Percentiles rank a stretch among this genome's conserved stretches.
Conservation (phyloP, 306 rosid species). For the Fagus sylvatica region DNA sequence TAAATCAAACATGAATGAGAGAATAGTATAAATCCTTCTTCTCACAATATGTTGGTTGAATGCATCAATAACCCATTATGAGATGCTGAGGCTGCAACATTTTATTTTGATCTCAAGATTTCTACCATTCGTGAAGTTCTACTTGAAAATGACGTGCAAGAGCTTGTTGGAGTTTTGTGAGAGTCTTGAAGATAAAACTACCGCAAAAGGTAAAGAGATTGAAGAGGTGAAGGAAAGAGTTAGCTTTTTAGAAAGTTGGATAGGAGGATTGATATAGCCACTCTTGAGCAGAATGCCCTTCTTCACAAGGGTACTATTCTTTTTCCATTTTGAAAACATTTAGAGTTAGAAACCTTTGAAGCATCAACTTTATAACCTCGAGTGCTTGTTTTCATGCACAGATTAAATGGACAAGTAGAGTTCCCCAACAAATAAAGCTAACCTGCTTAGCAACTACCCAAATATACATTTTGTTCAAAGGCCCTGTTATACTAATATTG, state of each 20-base stretch:
- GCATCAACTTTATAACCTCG: no score
- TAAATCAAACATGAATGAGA: no score
- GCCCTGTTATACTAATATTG: no score
- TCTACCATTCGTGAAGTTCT: constrained; percentile 80
- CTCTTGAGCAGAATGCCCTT: constrained; percentile 63
- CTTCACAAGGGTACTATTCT: constrained; percentile 55
- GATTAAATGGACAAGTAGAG: no score
- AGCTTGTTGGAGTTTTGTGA: constrained; percentile 64
- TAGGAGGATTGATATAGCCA: constrained; percentile 66
- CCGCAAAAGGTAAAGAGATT: constrained; percentile 55
- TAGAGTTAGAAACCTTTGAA: no score
- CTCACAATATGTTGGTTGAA: no score
- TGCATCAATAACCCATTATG: constrained; percentile 37
- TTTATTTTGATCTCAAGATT: constrained; percentile 84
- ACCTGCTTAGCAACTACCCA: no score
- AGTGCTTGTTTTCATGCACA: no score
- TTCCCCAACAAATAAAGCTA: no score
- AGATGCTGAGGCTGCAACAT: constrained; percentile 89
- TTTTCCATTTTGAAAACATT: constrained; percentile 1
- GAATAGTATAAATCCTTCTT: no score
- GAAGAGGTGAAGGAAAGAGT: constrained; percentile 55
- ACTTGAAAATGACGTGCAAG: constrained; percentile 77
- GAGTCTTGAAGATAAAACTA: constrained; percentile 62
- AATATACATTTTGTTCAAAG: no score
- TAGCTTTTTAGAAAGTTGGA: constrained; percentile 60